Conservation (phyloP, 2,329 filamentous ascomycete species). For the Aspergillus sp. region DNA sequence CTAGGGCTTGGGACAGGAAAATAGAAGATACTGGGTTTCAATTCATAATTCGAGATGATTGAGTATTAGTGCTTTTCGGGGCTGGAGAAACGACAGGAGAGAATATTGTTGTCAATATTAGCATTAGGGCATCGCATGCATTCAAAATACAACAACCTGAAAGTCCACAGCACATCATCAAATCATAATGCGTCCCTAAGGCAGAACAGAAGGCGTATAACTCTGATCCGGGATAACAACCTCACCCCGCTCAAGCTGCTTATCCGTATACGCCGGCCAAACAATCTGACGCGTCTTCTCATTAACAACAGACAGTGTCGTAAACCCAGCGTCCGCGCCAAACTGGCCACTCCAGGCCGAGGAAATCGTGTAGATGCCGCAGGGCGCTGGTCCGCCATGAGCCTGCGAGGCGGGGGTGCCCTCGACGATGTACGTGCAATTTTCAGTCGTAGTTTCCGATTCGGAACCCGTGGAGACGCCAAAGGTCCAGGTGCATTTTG, state of each 20-base stretch:
- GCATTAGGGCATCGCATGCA: too few relatives aligned
- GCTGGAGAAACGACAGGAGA: too few relatives aligned
- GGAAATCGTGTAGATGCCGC: conserved; percentile 6
- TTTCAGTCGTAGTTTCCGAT: background rate
- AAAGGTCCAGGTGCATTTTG: conserved; percentile 13
- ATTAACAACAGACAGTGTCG: background rate
- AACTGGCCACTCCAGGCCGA: conserved; percentile 12
- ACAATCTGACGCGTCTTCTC: background rate
- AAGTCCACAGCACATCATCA: too few relatives aligned
- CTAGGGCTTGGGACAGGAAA: too few relatives aligned
- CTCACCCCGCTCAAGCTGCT: background rate
- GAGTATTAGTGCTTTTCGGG: too few relatives aligned
- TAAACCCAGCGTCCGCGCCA: conserved; percentile 3
- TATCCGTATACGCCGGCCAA: conserved; percentile 10
- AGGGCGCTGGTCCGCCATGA: background rate
- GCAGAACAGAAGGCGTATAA: conserved; percentile 4
- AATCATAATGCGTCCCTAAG: background rate
- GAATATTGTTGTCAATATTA: too few relatives aligned
- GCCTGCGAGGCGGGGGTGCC: conserved; percentile 4
- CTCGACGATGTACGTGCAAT: conserved; percentile 5
- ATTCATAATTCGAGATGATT: too few relatives aligned
- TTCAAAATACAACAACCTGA: too few relatives aligned
- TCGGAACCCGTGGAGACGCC: background rate
- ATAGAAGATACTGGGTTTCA: too few relatives aligned
- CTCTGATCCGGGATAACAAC: conserved; percentile 3